These are phyloP conservation scores for Cryphonectria carpinicola DNA, from an alignment of 2,329 filamentous ascomycete genomes.

Conservation along the genomic window DNA sequence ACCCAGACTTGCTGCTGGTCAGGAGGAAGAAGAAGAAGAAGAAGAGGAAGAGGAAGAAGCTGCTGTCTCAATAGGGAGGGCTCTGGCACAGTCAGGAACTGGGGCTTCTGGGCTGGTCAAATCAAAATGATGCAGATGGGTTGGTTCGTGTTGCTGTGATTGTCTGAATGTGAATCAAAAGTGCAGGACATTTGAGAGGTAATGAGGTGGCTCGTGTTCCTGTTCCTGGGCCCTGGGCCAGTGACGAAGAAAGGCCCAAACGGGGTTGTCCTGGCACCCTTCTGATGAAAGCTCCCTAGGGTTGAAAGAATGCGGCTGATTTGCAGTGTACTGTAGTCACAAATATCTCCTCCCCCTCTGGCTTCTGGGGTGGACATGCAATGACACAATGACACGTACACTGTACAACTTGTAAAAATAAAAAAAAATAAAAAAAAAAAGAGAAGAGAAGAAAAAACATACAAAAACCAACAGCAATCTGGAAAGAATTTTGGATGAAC, in stretches of 20 bases:
- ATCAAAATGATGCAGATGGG: slow-evolving; percentile 7
- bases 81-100: not conserved
- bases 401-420: not conserved
- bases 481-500: not conserved
- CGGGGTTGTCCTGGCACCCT: not conserved
- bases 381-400: not conserved
- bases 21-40: not conserved
- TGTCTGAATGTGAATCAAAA: slow-evolving; percentile 14
- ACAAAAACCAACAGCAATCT: not conserved
- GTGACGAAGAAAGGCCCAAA: slow-evolving; percentile 2
- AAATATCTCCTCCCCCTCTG: slow-evolving; percentile 1
- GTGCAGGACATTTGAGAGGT: slow-evolving; percentile 23
- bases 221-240: slow-evolving; percentile 7
- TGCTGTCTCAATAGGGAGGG: not conserved
- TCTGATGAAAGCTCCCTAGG: not conserved
- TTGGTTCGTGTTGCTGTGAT: slow-evolving; percentile 15
- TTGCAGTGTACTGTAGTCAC: not conserved
- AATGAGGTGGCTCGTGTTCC: slow-evolving; percentile 24
- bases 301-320: not conserved
- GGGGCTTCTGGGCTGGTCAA: not conserved
- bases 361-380: not conserved
- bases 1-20: not conserved
- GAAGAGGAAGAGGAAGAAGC: not conserved
- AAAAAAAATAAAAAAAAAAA: not conserved
- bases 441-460: not conserved